Base-by-base conservation (phyloP, 2,329 filamentous ascomycete genomes). In the Aquanectria penicillioides region DNA sequence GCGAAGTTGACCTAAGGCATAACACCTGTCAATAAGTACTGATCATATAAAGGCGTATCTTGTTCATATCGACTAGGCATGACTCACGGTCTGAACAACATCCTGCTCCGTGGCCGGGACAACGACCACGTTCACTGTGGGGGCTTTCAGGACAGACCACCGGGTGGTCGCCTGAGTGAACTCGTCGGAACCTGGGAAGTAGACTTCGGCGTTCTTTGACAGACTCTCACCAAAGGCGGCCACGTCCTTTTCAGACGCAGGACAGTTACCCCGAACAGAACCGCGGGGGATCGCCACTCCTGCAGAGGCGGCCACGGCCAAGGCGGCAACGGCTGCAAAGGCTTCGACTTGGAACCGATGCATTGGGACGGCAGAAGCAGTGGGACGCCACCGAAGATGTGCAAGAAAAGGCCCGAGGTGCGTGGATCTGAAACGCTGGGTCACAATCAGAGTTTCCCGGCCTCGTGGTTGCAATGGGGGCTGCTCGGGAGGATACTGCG, bases 41-140 rank as follows among this genome's bases (percentile, higher is more conserved):
- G 0, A 2, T 5, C 4, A 6, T 4, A 9, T n/a, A n/a, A n/a
- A n/a, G n/a, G n/a, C n/a, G n/a, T n/a, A n/a, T n/a, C n/a, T n/a
- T n/a, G n/a, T n/a, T n/a, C n/a, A n/a, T n/a, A n/a, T n/a, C n/a
- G n/a, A n/a, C n/a, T n/a, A n/a, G n/a, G n/a, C n/a, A n/a, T n/a
- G n/a, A n/a, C 63, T 65, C 69, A 83, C 82, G 4, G 76, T 83
- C 60, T 80, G 73, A 1, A 74, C 75, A 17, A 86, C 81, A 58
- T 86, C 83, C 6, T 78, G 65, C 64, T 83, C 82, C 0, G 74
- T 79, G 3, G 73, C 75, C 2, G 81, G 80, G 12, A 82, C 75
- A 0, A 85, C 78, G 3, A 83, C 79, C 3, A 83, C 66, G 43
- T 78, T 80, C 9, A 80, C 72, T 1, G 63, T 74, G 3, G 83